Percentiles rank a stretch among this genome's conserved stretches.
phyloP scores from a whole-genome alignment of 176 grass and related monocot species.

The Musa schizocarpa region DNA sequence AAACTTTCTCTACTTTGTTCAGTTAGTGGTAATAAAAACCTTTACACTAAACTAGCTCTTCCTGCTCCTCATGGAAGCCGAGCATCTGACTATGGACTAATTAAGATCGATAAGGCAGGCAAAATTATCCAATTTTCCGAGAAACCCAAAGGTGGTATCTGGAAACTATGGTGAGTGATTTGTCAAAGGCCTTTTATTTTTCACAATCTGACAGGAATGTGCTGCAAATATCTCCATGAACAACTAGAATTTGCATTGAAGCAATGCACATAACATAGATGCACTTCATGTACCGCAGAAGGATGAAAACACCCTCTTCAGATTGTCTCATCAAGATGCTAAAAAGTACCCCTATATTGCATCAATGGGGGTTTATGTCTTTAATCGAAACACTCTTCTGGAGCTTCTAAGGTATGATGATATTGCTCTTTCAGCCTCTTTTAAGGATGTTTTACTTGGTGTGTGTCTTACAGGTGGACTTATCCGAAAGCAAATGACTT shows the following conservation, averaged over 20 bases:
- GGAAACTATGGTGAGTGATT: constrained; percentile 54
- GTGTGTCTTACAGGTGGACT: constrained; percentile 27
- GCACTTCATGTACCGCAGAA: constrained; percentile 28
- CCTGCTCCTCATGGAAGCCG: constrained; percentile 34
- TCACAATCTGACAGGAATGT: not conserved
- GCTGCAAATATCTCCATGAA: not conserved
- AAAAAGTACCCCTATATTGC: constrained; percentile 47
- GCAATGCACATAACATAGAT: too few species aligned
- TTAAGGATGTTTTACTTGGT: not conserved
- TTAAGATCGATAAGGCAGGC: constrained; percentile 50
- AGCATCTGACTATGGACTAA: constrained; percentile 60
- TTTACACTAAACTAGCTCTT: constrained; percentile 8
- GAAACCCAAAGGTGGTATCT: constrained; percentile 54
- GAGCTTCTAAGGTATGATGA: constrained; percentile 45
- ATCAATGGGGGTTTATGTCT: constrained; percentile 85
- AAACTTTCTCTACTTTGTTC: not conserved
- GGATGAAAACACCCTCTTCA: constrained; percentile 45
- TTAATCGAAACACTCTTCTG: constrained; percentile 50
- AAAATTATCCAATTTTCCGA: constrained; percentile 49
- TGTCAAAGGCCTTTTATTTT: not conserved
- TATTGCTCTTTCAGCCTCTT: not conserved
- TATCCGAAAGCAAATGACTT: constrained; percentile 61
- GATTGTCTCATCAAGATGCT: constrained; percentile 22
- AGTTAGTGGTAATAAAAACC: not conserved
- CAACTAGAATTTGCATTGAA: not conserved